These are phyloP conservation scores for Ustilago curta DNA, from an alignment of 1,284 basidiomycete species.

Conservation along the genomic window DNA sequence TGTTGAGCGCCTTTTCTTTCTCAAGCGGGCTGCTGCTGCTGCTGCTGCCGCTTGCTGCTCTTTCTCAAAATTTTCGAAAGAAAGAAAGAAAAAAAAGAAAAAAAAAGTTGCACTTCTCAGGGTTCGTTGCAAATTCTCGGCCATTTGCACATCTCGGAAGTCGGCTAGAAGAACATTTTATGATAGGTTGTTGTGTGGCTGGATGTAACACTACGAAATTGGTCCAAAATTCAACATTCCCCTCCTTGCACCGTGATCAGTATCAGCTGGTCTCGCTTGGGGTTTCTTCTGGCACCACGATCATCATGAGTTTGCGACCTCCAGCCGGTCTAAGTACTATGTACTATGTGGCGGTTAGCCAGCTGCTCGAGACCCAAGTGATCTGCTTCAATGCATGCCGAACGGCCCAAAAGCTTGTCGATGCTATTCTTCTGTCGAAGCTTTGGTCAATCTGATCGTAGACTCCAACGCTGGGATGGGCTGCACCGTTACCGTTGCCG, in stretches of 20 bases:
- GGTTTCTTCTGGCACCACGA: neutral
- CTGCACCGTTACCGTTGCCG: too few species aligned
- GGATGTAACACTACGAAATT: neutral
- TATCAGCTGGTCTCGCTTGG: constrained; percentile 5
- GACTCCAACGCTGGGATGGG: too few species aligned
- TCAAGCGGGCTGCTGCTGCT: constrained; percentile 1
- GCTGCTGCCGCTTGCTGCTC: neutral
- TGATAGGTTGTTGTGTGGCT: too few species aligned
- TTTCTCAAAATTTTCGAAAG: constrained; percentile 24
- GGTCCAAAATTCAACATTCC: constrained; percentile 1
- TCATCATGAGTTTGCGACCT: neutral
- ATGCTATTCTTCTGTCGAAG: neutral
- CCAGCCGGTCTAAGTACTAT: constrained; percentile 2
- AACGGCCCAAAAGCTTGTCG: neutral
- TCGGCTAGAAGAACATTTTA: neutral
- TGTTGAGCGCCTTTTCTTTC: neutral
- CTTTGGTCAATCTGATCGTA: too few species aligned
- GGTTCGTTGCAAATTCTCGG: constrained; percentile 7
- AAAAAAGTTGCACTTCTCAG: neutral
- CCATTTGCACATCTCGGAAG: neutral
- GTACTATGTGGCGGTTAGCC: neutral
- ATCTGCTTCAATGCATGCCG: neutral
- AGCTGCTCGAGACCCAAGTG: neutral
- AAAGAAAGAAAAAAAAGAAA: neutral
- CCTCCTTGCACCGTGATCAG: neutral